A percentile compares a stretch with the other conserved stretches of the same genome.
phyloP scores from a whole-genome alignment of 352 stramenopile species.

The Globisporangium nodosum region DNA sequence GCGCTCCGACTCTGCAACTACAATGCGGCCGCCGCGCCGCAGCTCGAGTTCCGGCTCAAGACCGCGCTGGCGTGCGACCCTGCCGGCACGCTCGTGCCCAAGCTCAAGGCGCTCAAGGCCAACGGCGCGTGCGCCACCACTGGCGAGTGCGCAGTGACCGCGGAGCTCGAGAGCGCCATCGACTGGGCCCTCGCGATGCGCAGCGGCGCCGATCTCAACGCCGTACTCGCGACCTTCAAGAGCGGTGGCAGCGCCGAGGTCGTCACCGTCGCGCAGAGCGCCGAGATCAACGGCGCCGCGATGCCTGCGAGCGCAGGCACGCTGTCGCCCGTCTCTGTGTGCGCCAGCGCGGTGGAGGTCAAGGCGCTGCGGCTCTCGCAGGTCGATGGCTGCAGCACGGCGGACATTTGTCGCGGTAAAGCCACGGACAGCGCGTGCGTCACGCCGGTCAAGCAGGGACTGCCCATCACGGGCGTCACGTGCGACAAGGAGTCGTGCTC shows the following conservation, averaged over 20 bases:
- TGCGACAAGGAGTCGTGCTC: conserved; percentile 43
- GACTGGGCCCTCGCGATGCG: conserved; percentile 70
- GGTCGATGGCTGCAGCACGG: conserved; percentile 48
- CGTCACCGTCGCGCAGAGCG: conserved; percentile 43
- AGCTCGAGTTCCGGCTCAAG: conserved; percentile 39
- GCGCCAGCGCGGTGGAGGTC: conserved; percentile 34
- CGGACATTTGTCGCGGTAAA: conserved; percentile 47
- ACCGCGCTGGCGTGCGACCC: conserved; percentile 43
- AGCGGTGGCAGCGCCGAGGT: conserved; percentile 27
- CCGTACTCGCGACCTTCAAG: conserved; percentile 45
- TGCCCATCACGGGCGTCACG: conserved; percentile 30
- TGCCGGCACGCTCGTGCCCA: conserved; percentile 30
- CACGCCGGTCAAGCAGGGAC: conserved; percentile 25
- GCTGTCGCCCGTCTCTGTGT: conserved; percentile 35
- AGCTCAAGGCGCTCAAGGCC: conserved; percentile 25
- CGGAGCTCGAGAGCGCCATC: conserved; percentile 35
- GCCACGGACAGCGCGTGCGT: conserved; percentile 38
- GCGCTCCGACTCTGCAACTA: conserved; percentile 68
- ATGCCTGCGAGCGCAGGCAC: conserved; percentile 15
- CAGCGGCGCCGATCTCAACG: conserved; percentile 29
- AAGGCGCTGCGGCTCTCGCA: conserved; percentile 48
- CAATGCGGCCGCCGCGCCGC: conserved; percentile 28
- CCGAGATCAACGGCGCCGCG: conserved; percentile 24
- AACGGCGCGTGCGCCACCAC: conserved; percentile 24
- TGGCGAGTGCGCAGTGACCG: conserved; percentile 45